Evolutionary conservation across 768 basidiomycete genomes (phyloP).

Genomic region (Kwoniella sp.): DNA sequence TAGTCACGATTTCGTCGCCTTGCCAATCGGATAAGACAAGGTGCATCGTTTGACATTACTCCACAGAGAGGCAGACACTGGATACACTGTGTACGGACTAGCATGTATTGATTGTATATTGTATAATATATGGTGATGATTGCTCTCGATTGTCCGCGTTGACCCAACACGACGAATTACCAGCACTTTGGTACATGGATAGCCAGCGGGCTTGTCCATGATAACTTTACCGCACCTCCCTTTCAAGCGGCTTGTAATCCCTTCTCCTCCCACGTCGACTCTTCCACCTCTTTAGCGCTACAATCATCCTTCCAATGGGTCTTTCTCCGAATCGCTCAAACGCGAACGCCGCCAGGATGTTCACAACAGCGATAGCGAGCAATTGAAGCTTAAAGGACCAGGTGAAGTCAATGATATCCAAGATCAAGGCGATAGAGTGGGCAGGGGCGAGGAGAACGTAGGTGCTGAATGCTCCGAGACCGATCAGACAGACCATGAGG

Average conservation of each 20-base stretch:
- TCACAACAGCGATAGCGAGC: conserved; percentile 68
- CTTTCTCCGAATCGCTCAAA: conserved; percentile 65
- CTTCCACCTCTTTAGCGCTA: conserved; percentile 49
- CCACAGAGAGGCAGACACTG: too few species aligned
- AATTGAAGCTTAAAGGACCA: conserved; percentile 69
- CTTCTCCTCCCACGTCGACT: conserved; percentile 47
- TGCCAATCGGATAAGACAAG: too few species aligned
- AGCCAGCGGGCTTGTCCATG: too few species aligned
- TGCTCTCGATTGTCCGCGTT: too few species aligned
- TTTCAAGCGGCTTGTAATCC: conserved; percentile 24
- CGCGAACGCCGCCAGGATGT: conserved; percentile 69
- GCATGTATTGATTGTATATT: too few species aligned
- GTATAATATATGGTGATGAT: too few species aligned
- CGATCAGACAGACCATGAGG: conserved; percentile 75
- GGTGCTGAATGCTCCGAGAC: conserved; percentile 72
- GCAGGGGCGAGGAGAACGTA: conserved; percentile 77
- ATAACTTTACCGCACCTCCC: conserved; percentile 19
- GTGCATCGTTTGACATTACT: too few species aligned
- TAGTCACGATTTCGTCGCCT: too few species aligned
- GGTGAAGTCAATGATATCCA: conserved; percentile 79
- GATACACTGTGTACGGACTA: too few species aligned
- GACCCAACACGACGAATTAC: too few species aligned
- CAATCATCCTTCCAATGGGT: conserved; percentile 50
- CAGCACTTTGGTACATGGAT: too few species aligned
- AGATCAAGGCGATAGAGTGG: conserved; percentile 62